Base-by-base conservation (phyloP, 805 yeast species). In the Wickerhamiella kazuoi region DNA sequence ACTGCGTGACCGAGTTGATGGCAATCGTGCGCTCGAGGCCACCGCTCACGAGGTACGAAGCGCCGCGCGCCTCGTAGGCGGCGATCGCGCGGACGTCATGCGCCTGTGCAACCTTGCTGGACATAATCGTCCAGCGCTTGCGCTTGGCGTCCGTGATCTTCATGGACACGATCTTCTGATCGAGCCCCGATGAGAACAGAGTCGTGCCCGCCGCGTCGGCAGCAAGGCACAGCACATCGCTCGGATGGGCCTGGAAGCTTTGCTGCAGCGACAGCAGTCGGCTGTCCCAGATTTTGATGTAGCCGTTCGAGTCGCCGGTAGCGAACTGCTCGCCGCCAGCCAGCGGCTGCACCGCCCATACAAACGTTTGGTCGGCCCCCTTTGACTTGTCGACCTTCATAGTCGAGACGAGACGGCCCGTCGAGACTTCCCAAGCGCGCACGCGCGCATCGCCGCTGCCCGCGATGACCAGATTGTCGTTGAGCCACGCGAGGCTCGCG, bases 251-350 rank as follows among this genome's bases (percentile, higher is more conserved):
- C 46, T 73, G 70, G 57, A 83, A 84, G 19, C 79, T 73, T 57
- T 87, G 97, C 38, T 73, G 64, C 43, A 90, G 62, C 1, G 94
- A 76, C 48, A 74, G 75, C 48, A 72, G 76, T 36, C 71, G 68
- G 45, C 78, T 65, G 51, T 87, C 94, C 99, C 99, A 90, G 46
- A 90, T 70, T 58, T 87, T 87, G 38, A 90, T 72, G 7, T 80
- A 68, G 1, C 99, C 99, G 1, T 96, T 87, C 4, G 96, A 84
- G 61, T 90, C 99, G 40, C 97, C 98, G 44, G 84, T 74, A n/a
- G 82, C 93, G 42, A 90, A 69, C 55, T 83, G 93, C 40, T 72
- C 65, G 37, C 70, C 69, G 32, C 63, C 55, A 4, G 78, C 74
- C 42, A 86, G 61, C 24, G 75, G 74, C 34, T 68, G 49, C 1